phyloP scores from a whole-genome alignment of 176 grass and related monocot genomes.

The Elymus sibiricus region DNA sequence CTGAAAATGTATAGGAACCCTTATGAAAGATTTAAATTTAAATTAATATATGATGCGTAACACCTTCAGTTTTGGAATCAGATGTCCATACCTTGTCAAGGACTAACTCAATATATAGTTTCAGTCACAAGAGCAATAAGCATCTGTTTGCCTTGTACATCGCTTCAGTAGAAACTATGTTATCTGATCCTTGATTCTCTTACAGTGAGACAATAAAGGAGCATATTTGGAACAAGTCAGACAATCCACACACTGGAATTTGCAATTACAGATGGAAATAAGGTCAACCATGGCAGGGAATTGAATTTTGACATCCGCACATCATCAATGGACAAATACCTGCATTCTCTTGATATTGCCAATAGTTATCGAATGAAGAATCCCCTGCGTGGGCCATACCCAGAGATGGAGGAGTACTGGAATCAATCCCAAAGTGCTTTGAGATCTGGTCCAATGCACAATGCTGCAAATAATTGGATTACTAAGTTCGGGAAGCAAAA shows the following conservation, averaged over 20 bases:
- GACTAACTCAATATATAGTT: constrained; percentile 61
- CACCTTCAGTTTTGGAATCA: constrained; percentile 14
- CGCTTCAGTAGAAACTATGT: neutral
- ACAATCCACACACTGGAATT: too few relatives aligned
- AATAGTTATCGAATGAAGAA: constrained; percentile 55
- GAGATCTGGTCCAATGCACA: constrained; percentile 62
- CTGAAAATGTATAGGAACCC: constrained; percentile 52
- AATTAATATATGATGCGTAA: neutral
- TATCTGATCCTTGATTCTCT: neutral
- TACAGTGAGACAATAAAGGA: too few relatives aligned
- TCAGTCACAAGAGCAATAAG: constrained; percentile 82
- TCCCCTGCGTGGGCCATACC: constrained; percentile 62
- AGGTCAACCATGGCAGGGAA: too few relatives aligned
- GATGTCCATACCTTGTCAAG: constrained; percentile 62
- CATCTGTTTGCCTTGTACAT: constrained; percentile 83
- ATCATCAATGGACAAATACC: constrained; percentile 63
- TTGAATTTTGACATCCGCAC: neutral
- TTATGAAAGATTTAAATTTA: neutral
- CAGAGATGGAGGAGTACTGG: constrained; percentile 94
- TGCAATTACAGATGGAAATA: too few relatives aligned
- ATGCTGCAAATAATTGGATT: constrained; percentile 83
- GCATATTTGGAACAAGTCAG: too few relatives aligned
- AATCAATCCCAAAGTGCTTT: constrained; percentile 76
- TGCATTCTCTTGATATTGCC: constrained; percentile 94
- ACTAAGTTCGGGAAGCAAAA: constrained; percentile 73